Conservation (phyloP, 1,284 basidiomycete genomes). For the Ganoderma sinense region DNA sequence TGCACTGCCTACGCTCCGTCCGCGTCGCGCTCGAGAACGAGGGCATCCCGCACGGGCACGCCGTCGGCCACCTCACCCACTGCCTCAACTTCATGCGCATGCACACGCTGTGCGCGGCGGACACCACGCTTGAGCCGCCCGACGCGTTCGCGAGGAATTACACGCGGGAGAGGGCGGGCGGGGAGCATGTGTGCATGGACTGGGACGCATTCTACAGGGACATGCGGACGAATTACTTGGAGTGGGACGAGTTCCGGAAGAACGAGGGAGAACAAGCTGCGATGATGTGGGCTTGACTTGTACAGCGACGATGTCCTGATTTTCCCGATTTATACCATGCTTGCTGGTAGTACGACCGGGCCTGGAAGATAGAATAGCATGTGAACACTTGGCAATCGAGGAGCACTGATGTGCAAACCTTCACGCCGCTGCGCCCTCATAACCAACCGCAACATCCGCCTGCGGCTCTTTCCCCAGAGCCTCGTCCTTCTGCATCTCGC, state of each 20-base stretch:
- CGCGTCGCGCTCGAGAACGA: constrained; percentile 30
- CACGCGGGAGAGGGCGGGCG: constrained; percentile 19
- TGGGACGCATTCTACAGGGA: constrained; percentile 31
- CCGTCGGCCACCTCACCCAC: constrained; percentile 27
- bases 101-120: constrained; percentile 43
- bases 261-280: background rate
- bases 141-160: constrained; percentile 28
- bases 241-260: constrained; percentile 23
- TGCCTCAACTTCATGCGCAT: constrained; percentile 41
- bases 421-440: constrained; percentile 13
- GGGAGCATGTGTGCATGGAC: constrained; percentile 29
- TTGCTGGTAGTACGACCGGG: background rate
- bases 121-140: constrained; percentile 43
- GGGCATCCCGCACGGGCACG: constrained; percentile 18
- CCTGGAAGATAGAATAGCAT: background rate
- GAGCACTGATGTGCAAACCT: background rate
- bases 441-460: constrained; percentile 17
- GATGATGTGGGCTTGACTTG: background rate
- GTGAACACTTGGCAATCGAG: background rate
- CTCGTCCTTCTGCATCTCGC: constrained; percentile 50
- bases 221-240: constrained; percentile 26
- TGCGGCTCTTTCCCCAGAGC: constrained; percentile 10
- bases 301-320: background rate
- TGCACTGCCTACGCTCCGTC: constrained; percentile 36
- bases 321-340: background rate